phyloP scores from a whole-genome alignment of 352 stramenopile species.

The Globisporangium cylindrosporum region DNA sequence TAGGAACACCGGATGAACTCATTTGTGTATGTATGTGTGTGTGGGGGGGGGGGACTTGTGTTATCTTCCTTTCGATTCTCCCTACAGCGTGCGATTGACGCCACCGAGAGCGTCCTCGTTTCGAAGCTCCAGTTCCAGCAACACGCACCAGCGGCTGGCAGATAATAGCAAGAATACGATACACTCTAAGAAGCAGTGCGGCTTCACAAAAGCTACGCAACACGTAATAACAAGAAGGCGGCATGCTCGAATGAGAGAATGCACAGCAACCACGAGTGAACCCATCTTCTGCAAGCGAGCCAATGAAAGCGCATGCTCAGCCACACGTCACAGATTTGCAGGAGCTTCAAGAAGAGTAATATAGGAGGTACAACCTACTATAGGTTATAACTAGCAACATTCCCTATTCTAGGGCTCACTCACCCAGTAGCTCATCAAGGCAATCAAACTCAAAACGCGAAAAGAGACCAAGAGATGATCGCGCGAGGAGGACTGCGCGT shows the following conservation, averaged over 20 bases:
- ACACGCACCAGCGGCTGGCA: neutral
- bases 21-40: neutral
- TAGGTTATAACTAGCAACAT: no score
- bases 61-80: no score
- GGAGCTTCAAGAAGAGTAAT: neutral
- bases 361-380: neutral
- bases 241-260: neutral
- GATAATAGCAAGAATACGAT: neutral
- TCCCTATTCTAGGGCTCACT: no score
- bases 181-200: no score
- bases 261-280: neutral
- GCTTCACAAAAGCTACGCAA: no score
- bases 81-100: conserved; percentile 40
- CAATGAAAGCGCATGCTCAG: neutral
- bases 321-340: conserved; percentile 30
- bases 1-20: neutral
- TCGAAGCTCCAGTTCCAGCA: conserved; percentile 45
- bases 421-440: neutral
- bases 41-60: no score
- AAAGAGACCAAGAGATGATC: neutral
- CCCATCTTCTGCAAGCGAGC: neutral
- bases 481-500: neutral
- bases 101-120: conserved; percentile 51
- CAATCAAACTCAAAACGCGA: neutral
- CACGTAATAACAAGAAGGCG: neutral